Base-by-base conservation (phyloP, 805 yeast species). In the Monosporozyma servazzii region DNA sequence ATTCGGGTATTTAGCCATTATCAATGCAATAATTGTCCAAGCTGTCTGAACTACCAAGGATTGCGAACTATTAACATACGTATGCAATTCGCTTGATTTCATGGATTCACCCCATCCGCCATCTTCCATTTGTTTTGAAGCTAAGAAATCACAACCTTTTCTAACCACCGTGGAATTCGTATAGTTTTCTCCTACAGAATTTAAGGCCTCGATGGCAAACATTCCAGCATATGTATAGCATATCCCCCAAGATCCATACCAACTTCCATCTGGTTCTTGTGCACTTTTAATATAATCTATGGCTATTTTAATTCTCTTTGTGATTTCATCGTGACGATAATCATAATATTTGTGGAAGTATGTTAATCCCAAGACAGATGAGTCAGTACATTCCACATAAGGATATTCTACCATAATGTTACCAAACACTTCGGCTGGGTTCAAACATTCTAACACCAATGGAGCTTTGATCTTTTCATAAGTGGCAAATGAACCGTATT, bases 201-300 rank as follows among this genome's bases (percentile, higher is more conserved):
- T 73, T 47, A 93, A 74, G 0, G 98, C 98, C 60, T 93, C 99
- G 29, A 93, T 68, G 0, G 99, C 99, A 77, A 93, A 93, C 99
- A 93, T 93, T 1, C 89, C 86, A 0, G 98, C 98, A 67, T 93
- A 93, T 0, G 96, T 87, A 64, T 76, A 89, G 65, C 99, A 93
- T 5, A 93, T 83, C 37, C 99, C 99, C 99, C 99, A 93, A 41
- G 88, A 82, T 1, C 99, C 99, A 66, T 90, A 95, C 98, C 98
- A 93, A 13, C 95, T 82, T 0, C 99, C 99, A 67, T 93, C 96
- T 0, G 63, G 61, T 44, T 74, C 72, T 67, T 93, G 99, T 2
- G 79, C 78, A 2, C 72, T 67, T 48, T 77, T 78, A 44, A 93
- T 86, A 61, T 84, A 93, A 3, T 76, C 67, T 15, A 88, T 75